phyloP scores from a whole-genome alignment of 805 yeast genomes.

The Saccharomycopsis capsularis region DNA sequence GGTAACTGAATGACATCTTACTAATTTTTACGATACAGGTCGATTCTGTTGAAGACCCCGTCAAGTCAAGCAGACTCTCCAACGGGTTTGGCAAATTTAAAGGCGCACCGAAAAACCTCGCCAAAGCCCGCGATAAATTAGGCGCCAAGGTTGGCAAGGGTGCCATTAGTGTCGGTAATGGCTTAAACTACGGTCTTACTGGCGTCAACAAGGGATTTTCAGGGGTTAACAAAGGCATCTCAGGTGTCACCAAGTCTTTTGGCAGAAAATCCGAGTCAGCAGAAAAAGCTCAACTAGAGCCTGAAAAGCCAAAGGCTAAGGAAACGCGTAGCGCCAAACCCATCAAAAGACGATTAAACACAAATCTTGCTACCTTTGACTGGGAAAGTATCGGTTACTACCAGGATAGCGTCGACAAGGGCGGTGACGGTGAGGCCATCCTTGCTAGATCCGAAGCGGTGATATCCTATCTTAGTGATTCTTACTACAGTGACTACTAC shows the following conservation, averaged over 20 bases:
- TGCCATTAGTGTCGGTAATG: slow-evolving; percentile 1
- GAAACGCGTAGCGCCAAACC: background rate
- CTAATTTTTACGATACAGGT: too few relatives aligned
- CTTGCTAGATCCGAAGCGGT: slow-evolving; percentile 32
- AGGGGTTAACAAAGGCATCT: slow-evolving; percentile 3
- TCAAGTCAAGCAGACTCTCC: too few relatives aligned
- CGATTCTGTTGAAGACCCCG: too few relatives aligned
- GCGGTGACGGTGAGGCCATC: slow-evolving; percentile 21
- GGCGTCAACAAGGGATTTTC: slow-evolving; percentile 7
- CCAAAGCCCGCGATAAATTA: background rate
- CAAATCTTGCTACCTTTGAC: slow-evolving; percentile 19
- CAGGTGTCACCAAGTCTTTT: slow-evolving; percentile 4
- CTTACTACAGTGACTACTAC: slow-evolving; percentile 64
- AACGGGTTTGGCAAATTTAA: slow-evolving; percentile 19
- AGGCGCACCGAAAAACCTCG: slow-evolving; percentile 4
- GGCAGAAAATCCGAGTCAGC: background rate
- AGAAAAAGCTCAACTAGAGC: slow-evolving; percentile 1
- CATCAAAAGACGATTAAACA: slow-evolving; percentile 12
- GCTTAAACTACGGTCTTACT: background rate
- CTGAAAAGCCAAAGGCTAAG: background rate
- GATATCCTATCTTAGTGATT: slow-evolving; percentile 58
- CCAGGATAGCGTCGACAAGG: slow-evolving; percentile 3
- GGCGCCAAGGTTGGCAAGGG: slow-evolving; percentile 5
- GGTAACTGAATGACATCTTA: too few relatives aligned
- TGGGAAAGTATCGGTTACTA: slow-evolving; percentile 20